Evolutionary conservation across 805 yeast species (phyloP), one percentile per base, ranked within the genome.

Genomic region (Ogataea trehalophila): DNA sequence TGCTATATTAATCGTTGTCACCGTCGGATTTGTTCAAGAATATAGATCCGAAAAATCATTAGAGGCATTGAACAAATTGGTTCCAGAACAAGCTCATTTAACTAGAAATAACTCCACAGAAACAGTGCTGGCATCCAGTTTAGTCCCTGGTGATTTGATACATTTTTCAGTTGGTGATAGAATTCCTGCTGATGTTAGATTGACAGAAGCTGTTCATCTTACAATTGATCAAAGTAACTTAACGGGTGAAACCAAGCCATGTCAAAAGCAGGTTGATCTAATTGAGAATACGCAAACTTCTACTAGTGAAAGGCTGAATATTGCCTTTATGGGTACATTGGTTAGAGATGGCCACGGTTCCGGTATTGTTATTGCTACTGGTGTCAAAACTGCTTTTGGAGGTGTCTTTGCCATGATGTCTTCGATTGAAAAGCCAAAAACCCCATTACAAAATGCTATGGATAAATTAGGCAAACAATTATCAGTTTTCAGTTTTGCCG

Each of bases 21-120:
- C 94, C 1, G 99, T 94, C 35, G 99, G 99, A 0, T 94, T 94
- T 69, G 91, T 94, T 33, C 99, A 94, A 69, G 99, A 94, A 66
- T 91, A 91, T 62, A 77, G 97, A 60, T 87, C 96, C 2, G 99
- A 94, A 62, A 86, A 94, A 72, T 87, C 97, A 5, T 72, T 94
- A 49, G 95, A 91, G 65, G 98, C 98, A 0, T 76, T 94, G 50
- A 91, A 87, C 65, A 86, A 87, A 62, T 76, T 94, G 57, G 97
- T 94, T 7, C 99, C 99, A 2, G 97, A 95, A n/a, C 89, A 86
- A 62, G 95, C 97, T 35, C 94, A 92, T 63, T 76, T 94, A 43
- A 85, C 95, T 11, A 78, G 99, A 66, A 83, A 80, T 58, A 91
- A 90, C 13, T 76, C 80, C 50, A 80, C 87, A 9, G 83, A 86